Conservation (phyloP, 192 early-diverging fungal species). For the Cladochytrium replicatum region DNA sequence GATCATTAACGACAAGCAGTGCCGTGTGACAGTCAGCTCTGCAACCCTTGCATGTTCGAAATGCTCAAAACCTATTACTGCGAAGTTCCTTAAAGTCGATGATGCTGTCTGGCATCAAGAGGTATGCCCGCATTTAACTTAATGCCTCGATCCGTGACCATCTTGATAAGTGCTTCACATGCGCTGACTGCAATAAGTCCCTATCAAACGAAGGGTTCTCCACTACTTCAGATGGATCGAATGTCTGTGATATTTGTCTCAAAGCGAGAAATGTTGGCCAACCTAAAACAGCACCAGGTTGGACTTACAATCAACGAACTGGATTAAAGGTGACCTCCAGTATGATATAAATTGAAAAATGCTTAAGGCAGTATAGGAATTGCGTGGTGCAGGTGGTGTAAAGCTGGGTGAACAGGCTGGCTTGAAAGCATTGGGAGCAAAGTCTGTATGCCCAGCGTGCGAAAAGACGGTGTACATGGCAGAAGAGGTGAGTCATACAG, state of each 20-base stretch:
- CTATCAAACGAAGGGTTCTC: slow-evolving; percentile 2
- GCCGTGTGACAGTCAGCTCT: neutral
- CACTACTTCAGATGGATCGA: slow-evolving; percentile 3
- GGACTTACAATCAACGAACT: slow-evolving; percentile 7
- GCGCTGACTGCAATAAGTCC: neutral
- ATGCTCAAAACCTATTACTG: slow-evolving; percentile 7
- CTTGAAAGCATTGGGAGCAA: slow-evolving; percentile 1
- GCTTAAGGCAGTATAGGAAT: no score
- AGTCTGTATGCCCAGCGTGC: slow-evolving; percentile 5
- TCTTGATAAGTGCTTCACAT: slow-evolving; percentile 3
- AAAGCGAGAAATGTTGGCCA: neutral
- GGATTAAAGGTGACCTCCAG: slow-evolving; percentile 11
- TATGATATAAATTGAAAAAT: no score
- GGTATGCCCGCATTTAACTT: slow-evolving; percentile 3
- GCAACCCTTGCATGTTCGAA: no score
- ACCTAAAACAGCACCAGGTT: slow-evolving; percentile 6
- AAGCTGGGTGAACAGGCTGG: slow-evolving; percentile 3
- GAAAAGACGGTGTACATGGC: slow-evolving; percentile 9
- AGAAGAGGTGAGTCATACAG: slow-evolving; percentile 10
- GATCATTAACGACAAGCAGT: no score
- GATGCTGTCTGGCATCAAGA: slow-evolving; percentile 6
- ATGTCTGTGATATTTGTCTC: slow-evolving; percentile 8
- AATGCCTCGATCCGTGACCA: neutral
- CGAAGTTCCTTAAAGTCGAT: slow-evolving; percentile 7
- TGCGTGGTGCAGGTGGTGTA: slow-evolving; percentile 8